Conservation (phyloP, 2,329 filamentous ascomycete species). For the Claviceps quebecensis region DNA sequence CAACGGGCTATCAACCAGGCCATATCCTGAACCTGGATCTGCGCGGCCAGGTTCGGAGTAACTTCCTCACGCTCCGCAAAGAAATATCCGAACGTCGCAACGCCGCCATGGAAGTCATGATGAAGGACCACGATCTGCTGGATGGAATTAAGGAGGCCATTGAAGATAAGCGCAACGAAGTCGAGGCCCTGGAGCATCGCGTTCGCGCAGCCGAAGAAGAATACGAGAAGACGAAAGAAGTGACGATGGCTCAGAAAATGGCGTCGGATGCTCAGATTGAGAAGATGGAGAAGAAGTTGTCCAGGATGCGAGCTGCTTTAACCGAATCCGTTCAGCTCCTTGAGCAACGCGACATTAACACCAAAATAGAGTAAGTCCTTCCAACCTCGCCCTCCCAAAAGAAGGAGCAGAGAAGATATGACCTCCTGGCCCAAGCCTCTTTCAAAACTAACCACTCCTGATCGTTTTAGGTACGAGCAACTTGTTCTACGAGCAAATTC, state of each 20-base stretch:
- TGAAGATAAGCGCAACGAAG: constrained; percentile 85
- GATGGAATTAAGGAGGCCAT: constrained; percentile 94
- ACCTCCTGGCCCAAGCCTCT: not conserved
- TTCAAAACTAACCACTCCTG: constrained; percentile 1
- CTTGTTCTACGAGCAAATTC: constrained; percentile 70
- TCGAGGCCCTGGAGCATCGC: constrained; percentile 80
- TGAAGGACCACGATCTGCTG: constrained; percentile 86
- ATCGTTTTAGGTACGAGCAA: constrained; percentile 63
- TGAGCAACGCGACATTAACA: constrained; percentile 92
- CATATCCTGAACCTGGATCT: constrained; percentile 84
- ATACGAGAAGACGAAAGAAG: constrained; percentile 84
- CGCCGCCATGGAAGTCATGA: constrained; percentile 71
- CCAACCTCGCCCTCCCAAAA: not conserved
- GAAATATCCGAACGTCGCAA: constrained; percentile 85
- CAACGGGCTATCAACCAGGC: constrained; percentile 77
- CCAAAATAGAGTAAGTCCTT: constrained; percentile 70
- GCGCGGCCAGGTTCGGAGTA: constrained; percentile 65
- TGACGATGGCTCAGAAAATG: constrained; percentile 73
- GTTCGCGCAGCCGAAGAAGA: constrained; percentile 83
- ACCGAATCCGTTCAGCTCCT: constrained; percentile 80
- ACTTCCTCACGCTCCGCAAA: constrained; percentile 65
- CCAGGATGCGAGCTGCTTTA: constrained; percentile 73
- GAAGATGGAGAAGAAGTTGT: constrained; percentile 97
- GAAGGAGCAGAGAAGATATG: not conserved
- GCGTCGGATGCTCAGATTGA: constrained; percentile 89